These are phyloP conservation scores for Phytophthora foliorum DNA, from an alignment of 352 stramenopile genomes.

Conservation along the genomic window DNA sequence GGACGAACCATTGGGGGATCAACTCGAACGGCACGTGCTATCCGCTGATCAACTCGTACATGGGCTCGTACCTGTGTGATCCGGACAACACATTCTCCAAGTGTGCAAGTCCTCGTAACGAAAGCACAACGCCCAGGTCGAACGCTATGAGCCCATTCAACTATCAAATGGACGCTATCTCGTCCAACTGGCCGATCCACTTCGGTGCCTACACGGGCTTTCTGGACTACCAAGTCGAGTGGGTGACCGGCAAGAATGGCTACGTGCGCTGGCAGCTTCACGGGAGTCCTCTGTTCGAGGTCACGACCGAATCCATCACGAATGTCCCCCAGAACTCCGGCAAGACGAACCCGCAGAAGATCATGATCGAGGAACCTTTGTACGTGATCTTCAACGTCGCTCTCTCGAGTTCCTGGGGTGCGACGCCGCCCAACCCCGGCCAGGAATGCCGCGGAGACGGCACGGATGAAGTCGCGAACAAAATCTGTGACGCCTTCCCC, in stretches of 20 bases:
- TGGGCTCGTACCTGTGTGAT: conserved; percentile 63
- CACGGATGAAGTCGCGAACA: conserved; percentile 45
- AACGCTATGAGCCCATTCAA: conserved; percentile 62
- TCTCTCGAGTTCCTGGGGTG: conserved; percentile 78
- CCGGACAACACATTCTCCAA: conserved; percentile 49
- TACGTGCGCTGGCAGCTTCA: conserved; percentile 74
- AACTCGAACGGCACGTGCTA: conserved; percentile 78
- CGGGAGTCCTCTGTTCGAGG: conserved; percentile 57
- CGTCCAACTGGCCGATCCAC: conserved; percentile 72
- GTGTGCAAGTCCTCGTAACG: conserved; percentile 48
- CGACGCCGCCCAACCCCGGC: conserved; percentile 28
- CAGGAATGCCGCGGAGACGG: conserved; percentile 38
- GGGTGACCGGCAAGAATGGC: conserved; percentile 64
- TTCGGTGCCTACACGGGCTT: conserved; percentile 64
- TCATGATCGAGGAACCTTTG: conserved; percentile 92
- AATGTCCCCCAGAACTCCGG: conserved; percentile 51
- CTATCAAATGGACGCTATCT: conserved; percentile 48
- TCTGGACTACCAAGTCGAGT: conserved; percentile 70
- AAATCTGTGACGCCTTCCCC: conserved; percentile 52
- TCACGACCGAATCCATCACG: conserved; percentile 51
- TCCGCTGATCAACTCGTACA: conserved; percentile 71
- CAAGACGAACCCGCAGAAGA: conserved; percentile 73
- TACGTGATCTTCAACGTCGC: conserved; percentile 95
- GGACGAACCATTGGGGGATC: conserved; percentile 58
- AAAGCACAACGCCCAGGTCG: conserved; percentile 27